Percentiles rank a stretch among this genome's conserved stretches.
Conservation (phyloP, 768 basidiomycete genomes). For the Calvatia gigantea region DNA sequence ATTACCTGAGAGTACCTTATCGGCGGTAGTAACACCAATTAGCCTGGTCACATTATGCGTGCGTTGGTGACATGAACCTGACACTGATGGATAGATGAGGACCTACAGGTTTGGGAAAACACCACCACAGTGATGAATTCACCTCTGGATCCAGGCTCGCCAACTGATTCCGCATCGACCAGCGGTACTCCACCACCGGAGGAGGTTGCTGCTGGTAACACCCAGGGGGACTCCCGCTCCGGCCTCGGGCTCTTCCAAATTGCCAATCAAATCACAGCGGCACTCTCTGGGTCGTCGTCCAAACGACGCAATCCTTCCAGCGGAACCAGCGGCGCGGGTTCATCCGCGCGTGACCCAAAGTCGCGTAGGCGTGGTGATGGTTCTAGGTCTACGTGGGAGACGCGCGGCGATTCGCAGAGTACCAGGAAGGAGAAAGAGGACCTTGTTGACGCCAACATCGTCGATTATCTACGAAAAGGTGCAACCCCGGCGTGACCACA, state of each 20-base stretch:
- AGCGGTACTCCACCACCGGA: slow-evolving; percentile 42
- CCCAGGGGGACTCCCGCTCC: slow-evolving; percentile 14
- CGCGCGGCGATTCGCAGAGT: slow-evolving; percentile 18
- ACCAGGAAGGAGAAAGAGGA: slow-evolving; percentile 49
- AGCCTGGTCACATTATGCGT: background rate
- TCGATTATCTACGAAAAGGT: slow-evolving; percentile 58
- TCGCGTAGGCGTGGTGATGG: slow-evolving; percentile 46
- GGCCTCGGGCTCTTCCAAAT: slow-evolving; percentile 21
- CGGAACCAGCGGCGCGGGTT: slow-evolving; percentile 35
- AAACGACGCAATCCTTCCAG: slow-evolving; percentile 52
- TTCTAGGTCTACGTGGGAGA: slow-evolving; percentile 16
- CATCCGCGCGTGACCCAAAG: slow-evolving; percentile 48
- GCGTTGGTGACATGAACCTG: background rate
- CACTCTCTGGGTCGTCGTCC: slow-evolving; percentile 31
- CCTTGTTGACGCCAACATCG: slow-evolving; percentile 43
- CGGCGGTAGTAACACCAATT: background rate
- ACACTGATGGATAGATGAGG: background rate
- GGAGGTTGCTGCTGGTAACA: slow-evolving; percentile 24
- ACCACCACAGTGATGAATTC: slow-evolving; percentile 33
- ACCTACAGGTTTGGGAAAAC: background rate
- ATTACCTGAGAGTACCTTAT: no score
- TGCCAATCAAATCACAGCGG: slow-evolving; percentile 30
- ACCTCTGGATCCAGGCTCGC: slow-evolving; percentile 37
- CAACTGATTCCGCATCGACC: slow-evolving; percentile 38
- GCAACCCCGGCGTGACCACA: slow-evolving; percentile 4